phyloP scores from a whole-genome alignment of 148 eudicot genomes.

The Silene latifolia region DNA sequence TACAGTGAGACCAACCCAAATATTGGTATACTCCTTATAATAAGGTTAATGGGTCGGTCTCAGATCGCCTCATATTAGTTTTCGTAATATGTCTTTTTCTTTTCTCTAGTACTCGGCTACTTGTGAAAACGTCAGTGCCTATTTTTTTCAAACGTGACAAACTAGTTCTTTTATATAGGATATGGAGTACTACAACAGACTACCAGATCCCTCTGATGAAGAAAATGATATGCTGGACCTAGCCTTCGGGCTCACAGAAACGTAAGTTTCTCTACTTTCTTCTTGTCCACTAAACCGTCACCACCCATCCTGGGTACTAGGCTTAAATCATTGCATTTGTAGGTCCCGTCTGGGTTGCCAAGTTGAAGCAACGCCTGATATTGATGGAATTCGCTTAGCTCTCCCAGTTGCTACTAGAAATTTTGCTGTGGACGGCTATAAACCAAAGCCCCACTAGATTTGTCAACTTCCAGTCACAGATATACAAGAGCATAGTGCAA shows the following conservation, averaged over 20 bases:
- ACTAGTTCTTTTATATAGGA: slow-evolving; percentile 44
- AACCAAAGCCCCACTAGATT: slow-evolving; percentile 45
- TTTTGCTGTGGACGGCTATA: slow-evolving; percentile 85
- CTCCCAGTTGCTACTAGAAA: slow-evolving; percentile 89
- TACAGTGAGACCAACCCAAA: not conserved
- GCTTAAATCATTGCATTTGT: slow-evolving; percentile 14
- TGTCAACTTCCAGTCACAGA: not conserved
- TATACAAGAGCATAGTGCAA: slow-evolving; percentile 11
- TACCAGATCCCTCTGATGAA: slow-evolving; percentile 87
- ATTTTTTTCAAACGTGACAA: slow-evolving; percentile 1
- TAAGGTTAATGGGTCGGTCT: not conserved
- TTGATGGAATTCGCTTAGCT: slow-evolving; percentile 84
- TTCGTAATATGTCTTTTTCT: not conserved
- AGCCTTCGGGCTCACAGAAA: slow-evolving; percentile 92
- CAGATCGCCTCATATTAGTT: not conserved
- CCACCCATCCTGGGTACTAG: not conserved
- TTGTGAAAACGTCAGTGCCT: not conserved
- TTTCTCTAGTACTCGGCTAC: not conserved
- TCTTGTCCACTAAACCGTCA: not conserved
- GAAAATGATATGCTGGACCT: slow-evolving; percentile 99
- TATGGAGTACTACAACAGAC: slow-evolving; percentile 70
- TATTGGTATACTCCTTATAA: not conserved
- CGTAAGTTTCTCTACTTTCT: slow-evolving; percentile 41
- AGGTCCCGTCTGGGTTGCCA: slow-evolving; percentile 98
- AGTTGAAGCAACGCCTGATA: slow-evolving; percentile 75